Conservation (phyloP, 1,284 basidiomycete species). For the Hemileia vastatrix region DNA sequence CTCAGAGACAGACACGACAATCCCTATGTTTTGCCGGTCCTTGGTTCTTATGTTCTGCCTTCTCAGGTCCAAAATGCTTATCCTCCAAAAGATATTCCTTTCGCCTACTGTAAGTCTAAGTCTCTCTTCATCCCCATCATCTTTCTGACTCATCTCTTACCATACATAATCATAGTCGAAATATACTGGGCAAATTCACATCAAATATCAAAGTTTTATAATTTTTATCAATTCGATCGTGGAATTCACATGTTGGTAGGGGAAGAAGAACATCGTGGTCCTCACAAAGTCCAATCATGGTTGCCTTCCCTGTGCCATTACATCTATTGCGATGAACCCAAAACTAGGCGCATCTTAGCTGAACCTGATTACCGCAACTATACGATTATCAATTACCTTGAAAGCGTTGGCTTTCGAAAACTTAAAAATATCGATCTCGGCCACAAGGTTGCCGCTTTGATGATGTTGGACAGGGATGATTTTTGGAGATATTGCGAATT, state of each 20-base stretch:
- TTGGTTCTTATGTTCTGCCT: conserved; percentile 21
- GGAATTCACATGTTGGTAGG: conserved; percentile 35
- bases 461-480: conserved; percentile 30
- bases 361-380: conserved; percentile 47
- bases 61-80: conserved; percentile 6
- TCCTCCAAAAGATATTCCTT: conserved; percentile 3
- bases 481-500: conserved; percentile 30
- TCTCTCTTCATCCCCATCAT: neutral
- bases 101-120: conserved; percentile 15
- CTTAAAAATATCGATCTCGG: conserved; percentile 30
- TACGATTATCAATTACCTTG: conserved; percentile 33
- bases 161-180: conserved; percentile 1
- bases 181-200: conserved; percentile 19
- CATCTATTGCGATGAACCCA: conserved; percentile 50
- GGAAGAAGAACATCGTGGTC: conserved; percentile 28
- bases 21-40: conserved; percentile 9
- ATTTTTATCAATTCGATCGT: conserved; percentile 4
- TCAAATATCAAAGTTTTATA: conserved; percentile 8
- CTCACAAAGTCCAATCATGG: conserved; percentile 49
- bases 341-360: conserved; percentile 49
- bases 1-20: conserved; percentile 14
- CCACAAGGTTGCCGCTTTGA: conserved; percentile 33
- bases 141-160: neutral
- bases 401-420: conserved; percentile 31
- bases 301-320: conserved; percentile 50